Conservation (phyloP, 768 basidiomycete genomes). For the Podaxis sp. region DNA sequence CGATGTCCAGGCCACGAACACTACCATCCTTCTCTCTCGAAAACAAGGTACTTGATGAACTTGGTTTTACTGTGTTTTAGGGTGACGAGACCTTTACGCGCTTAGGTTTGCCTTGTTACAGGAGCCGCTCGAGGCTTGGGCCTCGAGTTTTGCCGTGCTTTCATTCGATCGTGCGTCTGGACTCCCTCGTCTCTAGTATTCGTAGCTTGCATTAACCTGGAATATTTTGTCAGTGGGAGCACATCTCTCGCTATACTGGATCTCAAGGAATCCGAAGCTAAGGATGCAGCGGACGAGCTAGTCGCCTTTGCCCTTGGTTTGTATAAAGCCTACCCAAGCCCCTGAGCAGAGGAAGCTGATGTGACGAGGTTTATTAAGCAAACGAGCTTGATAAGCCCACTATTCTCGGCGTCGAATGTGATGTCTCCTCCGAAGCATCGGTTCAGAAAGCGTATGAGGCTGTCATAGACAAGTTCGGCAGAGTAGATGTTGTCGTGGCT, state of each 20-base stretch:
- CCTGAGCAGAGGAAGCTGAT: background rate
- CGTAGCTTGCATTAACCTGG: slow-evolving; percentile 2
- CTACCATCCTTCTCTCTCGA: slow-evolving; percentile 79
- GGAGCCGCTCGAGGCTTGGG: slow-evolving; percentile 93
- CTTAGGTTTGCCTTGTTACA: slow-evolving; percentile 86
- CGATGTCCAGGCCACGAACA: slow-evolving; percentile 40
- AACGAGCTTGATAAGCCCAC: slow-evolving; percentile 56
- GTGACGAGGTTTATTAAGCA: slow-evolving; percentile 44
- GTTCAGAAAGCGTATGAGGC: slow-evolving; percentile 73
- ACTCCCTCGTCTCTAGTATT: background rate
- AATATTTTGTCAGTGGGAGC: slow-evolving; percentile 59
- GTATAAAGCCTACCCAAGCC: background rate
- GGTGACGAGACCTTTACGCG: background rate
- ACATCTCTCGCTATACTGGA: slow-evolving; percentile 80
- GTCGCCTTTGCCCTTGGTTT: slow-evolving; percentile 28
- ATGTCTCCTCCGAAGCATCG: slow-evolving; percentile 80
- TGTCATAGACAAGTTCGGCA: slow-evolving; percentile 64
- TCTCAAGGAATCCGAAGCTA: slow-evolving; percentile 68
- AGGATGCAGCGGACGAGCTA: slow-evolving; percentile 70
- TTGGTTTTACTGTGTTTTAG: background rate
- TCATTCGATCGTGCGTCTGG: slow-evolving; percentile 72
- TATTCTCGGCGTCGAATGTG: slow-evolving; percentile 78
- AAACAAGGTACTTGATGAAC: slow-evolving; percentile 52
- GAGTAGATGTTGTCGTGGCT: slow-evolving; percentile 82
- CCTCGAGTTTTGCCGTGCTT: slow-evolving; percentile 87